phyloP scores from a whole-genome alignment of 225 moss, liverwort and hornwort genomes.

The Pseudisothecium myosuroides region DNA sequence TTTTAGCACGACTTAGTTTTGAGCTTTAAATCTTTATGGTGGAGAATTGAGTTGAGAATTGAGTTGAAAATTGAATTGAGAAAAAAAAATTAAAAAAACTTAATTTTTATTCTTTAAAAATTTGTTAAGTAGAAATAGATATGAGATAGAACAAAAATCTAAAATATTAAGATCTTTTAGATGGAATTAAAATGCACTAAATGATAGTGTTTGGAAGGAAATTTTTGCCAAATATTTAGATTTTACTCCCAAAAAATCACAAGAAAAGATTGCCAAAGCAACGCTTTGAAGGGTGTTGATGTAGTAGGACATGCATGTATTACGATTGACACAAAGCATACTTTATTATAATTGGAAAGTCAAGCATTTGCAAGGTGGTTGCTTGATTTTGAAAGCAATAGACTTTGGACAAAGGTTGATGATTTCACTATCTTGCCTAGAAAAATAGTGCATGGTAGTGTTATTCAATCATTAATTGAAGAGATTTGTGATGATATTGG shows the following conservation, averaged over 20 bases:
- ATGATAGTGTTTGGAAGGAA: accelerated
- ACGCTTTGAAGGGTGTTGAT: accelerated
- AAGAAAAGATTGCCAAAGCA: not conserved
- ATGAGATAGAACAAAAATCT: no score
- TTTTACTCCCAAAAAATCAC: accelerated
- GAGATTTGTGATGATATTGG: not conserved
- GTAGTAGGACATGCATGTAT: not conserved
- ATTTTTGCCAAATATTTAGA: not conserved
- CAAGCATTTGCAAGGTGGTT: not conserved
- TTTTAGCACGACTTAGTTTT: no score
- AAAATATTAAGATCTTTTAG: no score
- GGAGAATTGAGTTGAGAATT: no score
- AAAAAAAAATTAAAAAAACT: no score
- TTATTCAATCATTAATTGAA: not conserved
- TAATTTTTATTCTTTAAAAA: no score
- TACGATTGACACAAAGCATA: not conserved
- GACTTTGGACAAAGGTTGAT: not conserved
- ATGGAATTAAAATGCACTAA: no score
- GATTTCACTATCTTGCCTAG: not conserved
- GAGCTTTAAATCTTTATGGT: no score
- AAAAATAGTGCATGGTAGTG: not conserved
- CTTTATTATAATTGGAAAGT: not conserved
- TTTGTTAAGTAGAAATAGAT: no score
- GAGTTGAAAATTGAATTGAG: no score
- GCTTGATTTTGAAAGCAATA: not conserved